Percentiles rank a stretch among this genome's conserved stretches.
Evolutionary conservation across 1,284 basidiomycete genomes (phyloP).

Genomic region (Ganoderma sinense): DNA sequence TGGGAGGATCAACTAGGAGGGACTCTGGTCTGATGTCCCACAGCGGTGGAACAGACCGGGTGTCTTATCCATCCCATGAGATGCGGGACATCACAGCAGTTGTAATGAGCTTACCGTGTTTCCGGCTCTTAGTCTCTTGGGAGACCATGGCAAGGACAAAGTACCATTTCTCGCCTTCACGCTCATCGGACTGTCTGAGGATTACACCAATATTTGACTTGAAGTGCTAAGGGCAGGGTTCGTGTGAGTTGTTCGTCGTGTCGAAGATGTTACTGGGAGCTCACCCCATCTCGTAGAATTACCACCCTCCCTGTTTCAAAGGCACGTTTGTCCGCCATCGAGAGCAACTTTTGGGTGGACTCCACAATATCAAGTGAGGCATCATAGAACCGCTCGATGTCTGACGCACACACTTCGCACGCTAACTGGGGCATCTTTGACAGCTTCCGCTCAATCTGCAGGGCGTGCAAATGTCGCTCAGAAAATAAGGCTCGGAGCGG

Average conservation of each 20-base stretch:
- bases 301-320: slow-evolving; percentile 84
- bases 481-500: not conserved
- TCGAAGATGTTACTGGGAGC: slow-evolving; percentile 33
- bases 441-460: slow-evolving; percentile 80
- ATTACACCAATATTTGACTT: slow-evolving; percentile 78
- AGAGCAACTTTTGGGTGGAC: slow-evolving; percentile 71
- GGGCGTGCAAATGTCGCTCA: not conserved
- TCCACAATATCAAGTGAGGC: slow-evolving; percentile 72
- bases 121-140: slow-evolving; percentile 62
- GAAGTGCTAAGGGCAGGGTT: slow-evolving; percentile 72
- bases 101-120: slow-evolving; percentile 53
- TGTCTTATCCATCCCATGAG: slow-evolving; percentile 57
- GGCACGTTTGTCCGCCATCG: slow-evolving; percentile 72
- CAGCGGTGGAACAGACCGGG: slow-evolving; percentile 68
- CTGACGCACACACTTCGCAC: slow-evolving; percentile 72
- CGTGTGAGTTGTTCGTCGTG: not conserved
- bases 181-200: slow-evolving; percentile 63
- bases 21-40: slow-evolving; percentile 73
- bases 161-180: slow-evolving; percentile 61
- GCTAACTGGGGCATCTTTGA: slow-evolving; percentile 72
- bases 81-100: not conserved
- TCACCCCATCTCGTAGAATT: slow-evolving; percentile 83
- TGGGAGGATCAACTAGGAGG: slow-evolving; percentile 58
- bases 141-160: slow-evolving; percentile 82
- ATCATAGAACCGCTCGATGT: slow-evolving; percentile 85